Evolutionary conservation across 177 flowering plant species (phyloP).

Genomic region (Telopea speciosissima): DNA sequence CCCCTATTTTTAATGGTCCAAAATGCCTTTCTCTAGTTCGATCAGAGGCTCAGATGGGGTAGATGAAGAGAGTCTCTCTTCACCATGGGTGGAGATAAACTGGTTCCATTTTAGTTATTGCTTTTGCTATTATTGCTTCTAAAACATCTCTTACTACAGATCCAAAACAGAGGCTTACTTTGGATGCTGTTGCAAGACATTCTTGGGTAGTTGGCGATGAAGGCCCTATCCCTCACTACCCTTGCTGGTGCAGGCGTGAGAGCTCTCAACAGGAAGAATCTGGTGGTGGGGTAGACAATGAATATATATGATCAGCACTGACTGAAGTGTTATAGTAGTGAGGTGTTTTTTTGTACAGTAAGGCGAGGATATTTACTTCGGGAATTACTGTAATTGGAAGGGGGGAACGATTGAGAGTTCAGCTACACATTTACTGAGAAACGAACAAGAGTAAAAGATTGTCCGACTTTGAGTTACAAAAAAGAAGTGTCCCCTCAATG

Average conservation of each 20-base stretch:
- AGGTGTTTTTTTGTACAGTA: slow-evolving; percentile 5
- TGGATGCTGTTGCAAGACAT: slow-evolving; percentile 59
- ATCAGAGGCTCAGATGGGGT: too few relatives aligned
- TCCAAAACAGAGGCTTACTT: slow-evolving; percentile 55
- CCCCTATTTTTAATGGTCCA: too few relatives aligned
- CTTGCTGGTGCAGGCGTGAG: slow-evolving; percentile 71
- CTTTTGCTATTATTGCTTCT: too few relatives aligned
- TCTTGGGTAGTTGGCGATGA: slow-evolving; percentile 70
- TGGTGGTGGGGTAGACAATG: background rate
- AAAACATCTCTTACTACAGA: slow-evolving; percentile 34
- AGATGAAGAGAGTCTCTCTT: too few relatives aligned
- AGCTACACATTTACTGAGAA: background rate
- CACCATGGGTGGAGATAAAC: too few relatives aligned
- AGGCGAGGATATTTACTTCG: slow-evolving; percentile 3
- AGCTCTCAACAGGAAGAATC: slow-evolving; percentile 11
- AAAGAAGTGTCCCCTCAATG: background rate
- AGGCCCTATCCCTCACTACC: slow-evolving; percentile 66
- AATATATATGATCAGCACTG: slow-evolving; percentile 1
- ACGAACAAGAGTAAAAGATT: background rate
- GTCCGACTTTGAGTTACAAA: background rate
- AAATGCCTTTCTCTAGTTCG: too few relatives aligned
- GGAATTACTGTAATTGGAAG: background rate
- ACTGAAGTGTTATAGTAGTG: background rate
- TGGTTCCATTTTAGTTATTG: too few relatives aligned
- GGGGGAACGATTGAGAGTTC: background rate